These are phyloP conservation scores for Cryphonectria nitschkei DNA, from an alignment of 2,329 filamentous ascomycete genomes.

Conservation along the genomic window DNA sequence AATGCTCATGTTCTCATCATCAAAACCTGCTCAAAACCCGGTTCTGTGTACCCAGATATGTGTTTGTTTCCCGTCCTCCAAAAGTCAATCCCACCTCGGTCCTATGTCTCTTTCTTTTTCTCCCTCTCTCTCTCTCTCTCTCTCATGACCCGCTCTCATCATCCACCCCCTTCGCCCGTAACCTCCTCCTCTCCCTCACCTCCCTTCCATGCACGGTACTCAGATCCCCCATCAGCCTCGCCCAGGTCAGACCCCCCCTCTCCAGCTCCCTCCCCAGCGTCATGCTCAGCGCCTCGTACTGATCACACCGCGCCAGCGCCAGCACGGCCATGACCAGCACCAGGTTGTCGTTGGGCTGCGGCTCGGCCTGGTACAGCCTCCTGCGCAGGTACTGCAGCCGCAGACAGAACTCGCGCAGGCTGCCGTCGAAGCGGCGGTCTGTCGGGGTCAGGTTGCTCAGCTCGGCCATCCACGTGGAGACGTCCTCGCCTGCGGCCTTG, in stretches of 20 bases:
- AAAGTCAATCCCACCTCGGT: not conserved
- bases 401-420: constrained; percentile 24
- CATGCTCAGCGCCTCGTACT: constrained; percentile 26
- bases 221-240: constrained; percentile 26
- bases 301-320: constrained; percentile 21
- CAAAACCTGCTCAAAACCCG: not conserved
- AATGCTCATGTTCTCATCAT: not conserved
- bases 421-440: constrained; percentile 25
- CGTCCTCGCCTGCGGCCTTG: constrained; percentile 23
- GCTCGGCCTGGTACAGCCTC: constrained; percentile 26
- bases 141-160: not conserved
- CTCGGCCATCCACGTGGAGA: constrained; percentile 24
- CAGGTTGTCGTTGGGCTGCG: constrained; percentile 28
- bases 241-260: constrained; percentile 26
- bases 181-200: constrained; percentile 20
- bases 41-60: constrained; percentile 6
- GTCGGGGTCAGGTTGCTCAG: constrained; percentile 21
- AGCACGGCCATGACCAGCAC: constrained; percentile 29
- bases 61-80: not conserved
- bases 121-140: too few species aligned
- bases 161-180: constrained; percentile 6
- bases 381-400: constrained; percentile 25
- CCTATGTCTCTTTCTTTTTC: not conserved
- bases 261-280: constrained; percentile 27
- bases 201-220: constrained; percentile 23